Evolutionary conservation across 345 rosid species (phyloP).

Genomic region (Eucalyptus erythrocorys): DNA sequence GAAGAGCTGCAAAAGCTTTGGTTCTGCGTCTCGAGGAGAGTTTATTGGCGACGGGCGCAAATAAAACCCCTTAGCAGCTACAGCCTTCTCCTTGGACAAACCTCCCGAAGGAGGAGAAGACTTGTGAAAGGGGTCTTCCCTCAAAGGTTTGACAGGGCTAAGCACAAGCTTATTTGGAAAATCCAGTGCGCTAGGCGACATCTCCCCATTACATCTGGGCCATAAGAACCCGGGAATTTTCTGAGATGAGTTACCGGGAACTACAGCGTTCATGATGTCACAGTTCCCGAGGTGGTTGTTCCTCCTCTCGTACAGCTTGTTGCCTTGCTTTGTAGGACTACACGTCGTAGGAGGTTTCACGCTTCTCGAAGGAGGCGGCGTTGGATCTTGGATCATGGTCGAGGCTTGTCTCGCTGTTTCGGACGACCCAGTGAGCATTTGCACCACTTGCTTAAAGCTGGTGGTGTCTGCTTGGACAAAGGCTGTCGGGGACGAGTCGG

Average conservation of each 20-base stretch:
- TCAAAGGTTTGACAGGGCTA: not conserved
- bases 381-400: not conserved
- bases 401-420: not conserved
- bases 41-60: slow-evolving; percentile 29
- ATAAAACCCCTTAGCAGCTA: slow-evolving; percentile 23
- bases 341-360: not conserved
- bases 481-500: slow-evolving; percentile 31
- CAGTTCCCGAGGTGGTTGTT: not conserved
- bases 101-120: not conserved
- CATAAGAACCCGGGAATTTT: not conserved
- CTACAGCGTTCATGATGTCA: not conserved
- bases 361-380: not conserved
- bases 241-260: not conserved
- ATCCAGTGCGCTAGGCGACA: not conserved
- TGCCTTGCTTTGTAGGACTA: not conserved
- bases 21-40: slow-evolving; percentile 15
- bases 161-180: not conserved
- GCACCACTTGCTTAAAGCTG: slow-evolving; percentile 34
- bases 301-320: not conserved
- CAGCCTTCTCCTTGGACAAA: not conserved
- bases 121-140: not conserved
- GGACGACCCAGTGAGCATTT: slow-evolving; percentile 30
- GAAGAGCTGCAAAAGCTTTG: slow-evolving; percentile 21
- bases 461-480: slow-evolving; percentile 28
- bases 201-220: not conserved